Base-by-base conservation (phyloP, 768 basidiomycete species). In the Sporobolomyces roseus region DNA sequence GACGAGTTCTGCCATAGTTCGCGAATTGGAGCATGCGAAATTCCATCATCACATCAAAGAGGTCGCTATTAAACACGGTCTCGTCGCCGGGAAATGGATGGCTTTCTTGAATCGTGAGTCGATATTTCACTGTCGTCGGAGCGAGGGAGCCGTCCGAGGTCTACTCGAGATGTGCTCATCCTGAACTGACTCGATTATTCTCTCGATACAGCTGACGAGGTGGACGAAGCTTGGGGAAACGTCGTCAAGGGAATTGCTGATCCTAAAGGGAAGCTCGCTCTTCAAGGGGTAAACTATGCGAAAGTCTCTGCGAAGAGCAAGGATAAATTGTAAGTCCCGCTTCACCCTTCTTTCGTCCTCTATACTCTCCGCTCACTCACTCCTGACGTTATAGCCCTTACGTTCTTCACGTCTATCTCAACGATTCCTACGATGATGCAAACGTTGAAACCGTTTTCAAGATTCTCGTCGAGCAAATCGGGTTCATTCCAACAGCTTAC, bases 11-110 rank as follows among this genome's bases (percentile, higher is more conserved):
- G 12, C 21, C 45, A 10, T 33, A 56, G 54, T 56, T 7, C 62
- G 62, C 51, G 62, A 63, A 45, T 29, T 30, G 21, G 62, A 52
- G 25, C 62, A 63, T 16, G 62, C 51, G 38, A 53, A 54, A 25
- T 54, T 63, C 62, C 36, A 63, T n/a, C 51, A 53, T 45, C 27
- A 46, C 10, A 3, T 63, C 51, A 16, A 13, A 0, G 30, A 3
- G 10, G 23, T 54, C 21, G 36, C 62, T 8, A 17, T 23, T 23
- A 29, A 53, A 45, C 52, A 63, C 33, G 27, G 45, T 30, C 3
- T 63, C 19, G 8, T 19, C 27, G 32, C 41, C 4, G 62, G 62
- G 3, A 45, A 41, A 21, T 63, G 62, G 62, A 54, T 63, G 29
- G 43, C 43, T 17, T 63, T 54, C 43, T 35, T 53, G 13, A 41